A percentile compares a stretch with the other conserved stretches of the same genome.
Conservation (phyloP, 371 early-diverging fungal genomes). For the Dinochytrium kinnereticum region DNA sequence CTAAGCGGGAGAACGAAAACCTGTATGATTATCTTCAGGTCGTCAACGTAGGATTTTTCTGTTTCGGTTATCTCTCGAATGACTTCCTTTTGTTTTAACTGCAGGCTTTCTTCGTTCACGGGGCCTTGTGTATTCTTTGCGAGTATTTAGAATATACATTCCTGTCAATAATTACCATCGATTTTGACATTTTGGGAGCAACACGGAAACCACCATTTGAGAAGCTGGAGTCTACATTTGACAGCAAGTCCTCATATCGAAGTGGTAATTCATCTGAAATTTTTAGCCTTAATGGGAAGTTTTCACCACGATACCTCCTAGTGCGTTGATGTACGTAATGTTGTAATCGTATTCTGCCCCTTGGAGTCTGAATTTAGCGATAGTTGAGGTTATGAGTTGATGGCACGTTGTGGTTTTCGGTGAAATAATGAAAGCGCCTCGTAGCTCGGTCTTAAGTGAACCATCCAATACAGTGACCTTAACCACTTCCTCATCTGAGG, state of each 20-base stretch:
- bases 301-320: slow-evolving; percentile 29
- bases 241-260: slow-evolving; percentile 28
- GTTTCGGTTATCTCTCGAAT: slow-evolving; percentile 50
- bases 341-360: slow-evolving; percentile 42
- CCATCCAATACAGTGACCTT: slow-evolving; percentile 41
- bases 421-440: slow-evolving; percentile 45
- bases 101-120: slow-evolving; percentile 16
- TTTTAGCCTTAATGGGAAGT: too few species aligned
- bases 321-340: slow-evolving; percentile 30
- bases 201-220: background rate
- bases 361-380: slow-evolving; percentile 43
- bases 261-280: slow-evolving; percentile 10
- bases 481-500: slow-evolving; percentile 41
- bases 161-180: background rate
- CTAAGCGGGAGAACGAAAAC: slow-evolving; percentile 32
- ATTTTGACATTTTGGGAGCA: slow-evolving; percentile 1
- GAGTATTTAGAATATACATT: background rate
- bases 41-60: slow-evolving; percentile 44
- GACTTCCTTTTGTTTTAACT: slow-evolving; percentile 48
- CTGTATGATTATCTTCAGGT: slow-evolving; percentile 39
- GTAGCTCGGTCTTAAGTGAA: slow-evolving; percentile 40
- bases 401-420: slow-evolving; percentile 29
- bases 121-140: slow-evolving; percentile 6
- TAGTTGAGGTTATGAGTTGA: slow-evolving; percentile 37
- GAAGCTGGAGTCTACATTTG: background rate